Evolutionary conservation across 2,329 filamentous ascomycete species (phyloP).

Genomic region (Rachicladosporium sp.): DNA sequence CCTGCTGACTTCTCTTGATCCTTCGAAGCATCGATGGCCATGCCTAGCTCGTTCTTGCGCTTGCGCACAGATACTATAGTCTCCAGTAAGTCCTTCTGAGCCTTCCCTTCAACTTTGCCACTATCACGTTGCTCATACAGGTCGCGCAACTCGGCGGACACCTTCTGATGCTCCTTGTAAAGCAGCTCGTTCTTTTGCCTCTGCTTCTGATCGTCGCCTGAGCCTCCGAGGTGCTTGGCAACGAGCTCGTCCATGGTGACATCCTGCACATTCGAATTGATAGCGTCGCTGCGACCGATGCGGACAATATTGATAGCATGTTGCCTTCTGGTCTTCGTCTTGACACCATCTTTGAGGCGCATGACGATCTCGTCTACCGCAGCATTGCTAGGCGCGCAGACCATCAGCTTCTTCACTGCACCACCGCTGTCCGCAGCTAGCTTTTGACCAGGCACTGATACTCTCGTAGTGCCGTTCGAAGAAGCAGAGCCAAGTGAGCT

Average conservation of each 20-base stretch:
- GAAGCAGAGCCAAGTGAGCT: constrained; percentile 40
- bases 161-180: constrained; percentile 53
- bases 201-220: constrained; percentile 25
- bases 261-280: constrained; percentile 78
- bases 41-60: constrained; percentile 63
- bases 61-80: constrained; percentile 69
- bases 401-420: constrained; percentile 69
- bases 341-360: constrained; percentile 78
- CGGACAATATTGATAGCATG: constrained; percentile 79
- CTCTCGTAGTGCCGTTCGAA: constrained; percentile 15
- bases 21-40: constrained; percentile 75
- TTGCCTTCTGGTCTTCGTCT: constrained; percentile 57
- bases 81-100: constrained; percentile 55
- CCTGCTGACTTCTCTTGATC: constrained; percentile 71
- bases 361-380: constrained; percentile 93
- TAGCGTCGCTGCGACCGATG: constrained; percentile 79
- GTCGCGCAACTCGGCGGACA: constrained; percentile 54
- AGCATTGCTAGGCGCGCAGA: constrained; percentile 97
- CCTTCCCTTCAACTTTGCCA: constrained; percentile 34
- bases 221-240: constrained; percentile 50
- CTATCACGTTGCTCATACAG: constrained; percentile 57
- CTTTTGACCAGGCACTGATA: constrained; percentile 23
- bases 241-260: constrained; percentile 91
- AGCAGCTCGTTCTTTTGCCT: constrained; percentile 49
- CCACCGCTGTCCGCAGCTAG: constrained; percentile 12